These are phyloP conservation scores for Aspergillus neoniger DNA, from an alignment of 2,329 filamentous ascomycete genomes.

Conservation along the genomic window DNA sequence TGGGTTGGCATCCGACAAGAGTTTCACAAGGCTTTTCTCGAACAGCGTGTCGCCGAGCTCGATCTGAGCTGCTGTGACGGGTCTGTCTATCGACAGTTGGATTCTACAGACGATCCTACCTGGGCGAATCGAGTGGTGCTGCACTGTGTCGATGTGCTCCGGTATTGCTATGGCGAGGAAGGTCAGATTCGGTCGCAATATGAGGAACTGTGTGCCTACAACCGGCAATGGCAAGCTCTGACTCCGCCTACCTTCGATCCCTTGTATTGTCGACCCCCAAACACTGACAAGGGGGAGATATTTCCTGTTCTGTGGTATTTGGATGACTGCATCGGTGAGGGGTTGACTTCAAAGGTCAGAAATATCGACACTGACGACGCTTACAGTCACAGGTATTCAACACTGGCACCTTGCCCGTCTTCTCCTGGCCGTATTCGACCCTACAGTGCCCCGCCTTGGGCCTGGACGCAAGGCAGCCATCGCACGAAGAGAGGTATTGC, in stretches of 20 bases:
- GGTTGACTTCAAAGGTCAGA: too few relatives aligned
- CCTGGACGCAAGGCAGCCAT: conserved; percentile 1
- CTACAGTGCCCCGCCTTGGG: conserved; percentile 33
- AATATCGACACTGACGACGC: background rate
- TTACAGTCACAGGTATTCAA: conserved; percentile 59
- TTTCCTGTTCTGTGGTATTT: conserved; percentile 62
- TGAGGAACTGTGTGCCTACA: conserved; percentile 29
- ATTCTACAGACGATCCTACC: conserved; percentile 15
- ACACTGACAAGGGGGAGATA: conserved; percentile 35
- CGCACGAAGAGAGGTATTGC: conserved; percentile 1
- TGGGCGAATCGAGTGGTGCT: conserved; percentile 60
- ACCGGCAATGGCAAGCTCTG: conserved; percentile 45
- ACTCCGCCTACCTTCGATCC: conserved; percentile 57
- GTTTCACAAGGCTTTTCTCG: conserved; percentile 48
- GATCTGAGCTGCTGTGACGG: conserved; percentile 7
- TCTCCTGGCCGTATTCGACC: conserved; percentile 59
- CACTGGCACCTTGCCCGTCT: conserved; percentile 61
- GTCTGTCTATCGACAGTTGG: conserved; percentile 9
- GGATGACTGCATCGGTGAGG: conserved; percentile 46
- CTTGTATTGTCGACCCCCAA: conserved; percentile 50
- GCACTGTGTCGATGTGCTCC: conserved; percentile 62
- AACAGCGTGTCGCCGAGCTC: conserved; percentile 34
- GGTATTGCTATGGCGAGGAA: conserved; percentile 57
- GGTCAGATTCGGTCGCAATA: conserved; percentile 31
- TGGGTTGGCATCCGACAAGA: conserved; percentile 53